Conservation (phyloP, 768 basidiomycete genomes). For the Mycena belliarum region DNA sequence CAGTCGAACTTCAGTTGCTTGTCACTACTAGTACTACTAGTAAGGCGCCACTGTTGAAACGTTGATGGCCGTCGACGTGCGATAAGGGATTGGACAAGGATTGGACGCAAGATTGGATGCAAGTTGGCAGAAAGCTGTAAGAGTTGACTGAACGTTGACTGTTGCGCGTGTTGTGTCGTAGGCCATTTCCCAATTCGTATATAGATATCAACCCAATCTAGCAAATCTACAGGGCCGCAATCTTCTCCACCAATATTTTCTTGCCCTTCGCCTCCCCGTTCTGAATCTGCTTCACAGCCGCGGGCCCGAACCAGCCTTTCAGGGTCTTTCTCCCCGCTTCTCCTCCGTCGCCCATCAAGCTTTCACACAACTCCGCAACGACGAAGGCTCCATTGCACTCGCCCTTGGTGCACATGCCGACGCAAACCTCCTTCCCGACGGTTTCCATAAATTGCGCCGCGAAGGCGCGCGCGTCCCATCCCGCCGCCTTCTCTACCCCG, state of each 20-base stretch:
- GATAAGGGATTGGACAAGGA: too few relatives aligned
- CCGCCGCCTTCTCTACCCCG: conserved; percentile 49
- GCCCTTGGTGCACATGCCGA: conserved; percentile 58
- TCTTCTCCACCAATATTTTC: conserved; percentile 64
- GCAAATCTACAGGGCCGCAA: conserved; percentile 38
- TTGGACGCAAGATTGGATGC: too few relatives aligned
- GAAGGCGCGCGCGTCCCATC: conserved; percentile 62
- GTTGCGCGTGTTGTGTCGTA: too few relatives aligned
- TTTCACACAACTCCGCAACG: conserved; percentile 69
- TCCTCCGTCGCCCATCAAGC: conserved; percentile 45
- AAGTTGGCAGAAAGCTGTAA: too few relatives aligned
- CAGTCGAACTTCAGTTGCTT: too few relatives aligned
- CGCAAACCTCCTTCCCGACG: conserved; percentile 52
- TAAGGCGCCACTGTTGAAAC: too few relatives aligned
- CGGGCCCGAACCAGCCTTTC: conserved; percentile 58
- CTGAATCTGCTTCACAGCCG: conserved; percentile 49
- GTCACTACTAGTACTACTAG: too few relatives aligned
- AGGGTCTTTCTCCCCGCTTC: conserved; percentile 44
- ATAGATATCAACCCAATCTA: too few relatives aligned
- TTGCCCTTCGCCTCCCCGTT: conserved; percentile 67
- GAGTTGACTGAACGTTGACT: too few relatives aligned
- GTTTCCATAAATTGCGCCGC: conserved; percentile 56
- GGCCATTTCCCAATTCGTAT: too few relatives aligned
- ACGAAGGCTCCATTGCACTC: conserved; percentile 71
- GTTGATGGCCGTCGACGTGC: too few relatives aligned